Conservation (phyloP, 345 rosid species). For the Brassica nigra region DNA sequence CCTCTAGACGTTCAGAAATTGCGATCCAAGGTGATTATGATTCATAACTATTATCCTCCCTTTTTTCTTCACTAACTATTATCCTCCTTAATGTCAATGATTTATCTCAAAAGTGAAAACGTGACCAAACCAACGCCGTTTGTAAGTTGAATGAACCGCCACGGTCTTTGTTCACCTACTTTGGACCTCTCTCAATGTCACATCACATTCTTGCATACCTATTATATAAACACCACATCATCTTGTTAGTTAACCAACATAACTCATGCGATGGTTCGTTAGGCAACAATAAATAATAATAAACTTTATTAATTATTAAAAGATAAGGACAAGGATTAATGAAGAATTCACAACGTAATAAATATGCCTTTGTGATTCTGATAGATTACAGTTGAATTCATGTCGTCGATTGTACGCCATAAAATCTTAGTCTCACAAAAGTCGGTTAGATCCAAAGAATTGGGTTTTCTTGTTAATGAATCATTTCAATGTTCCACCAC, state of each 20-base stretch:
- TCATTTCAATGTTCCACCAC: not conserved
- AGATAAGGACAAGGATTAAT: not conserved
- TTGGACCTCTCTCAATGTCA: constrained; percentile 21
- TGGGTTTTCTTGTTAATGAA: not conserved
- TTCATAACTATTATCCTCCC: not conserved
- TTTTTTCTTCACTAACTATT: too few species aligned
- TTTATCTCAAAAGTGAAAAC: not conserved
- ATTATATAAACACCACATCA: constrained; percentile 8
- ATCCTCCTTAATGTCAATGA: not conserved
- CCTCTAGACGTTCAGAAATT: not conserved
- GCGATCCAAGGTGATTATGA: constrained; percentile 1
- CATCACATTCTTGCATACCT: constrained; percentile 9
- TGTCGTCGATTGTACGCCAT: not conserved
- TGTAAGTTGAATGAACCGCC: constrained; percentile 17
- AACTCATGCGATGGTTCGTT: constrained; percentile 14
- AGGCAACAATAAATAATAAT: constrained; percentile 10
- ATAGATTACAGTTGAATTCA: not conserved
- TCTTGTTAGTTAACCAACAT: constrained; percentile 38
- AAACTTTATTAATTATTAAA: not conserved
- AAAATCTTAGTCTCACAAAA: not conserved
- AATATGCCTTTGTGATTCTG: not conserved
- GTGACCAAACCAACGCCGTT: constrained; percentile 22
- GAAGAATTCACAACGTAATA: not conserved
- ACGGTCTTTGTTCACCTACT: constrained; percentile 16
- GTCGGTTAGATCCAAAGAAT: not conserved